Base-by-base conservation (phyloP, 2,329 filamentous ascomycete genomes). In the Botrytis sinoallii region DNA sequence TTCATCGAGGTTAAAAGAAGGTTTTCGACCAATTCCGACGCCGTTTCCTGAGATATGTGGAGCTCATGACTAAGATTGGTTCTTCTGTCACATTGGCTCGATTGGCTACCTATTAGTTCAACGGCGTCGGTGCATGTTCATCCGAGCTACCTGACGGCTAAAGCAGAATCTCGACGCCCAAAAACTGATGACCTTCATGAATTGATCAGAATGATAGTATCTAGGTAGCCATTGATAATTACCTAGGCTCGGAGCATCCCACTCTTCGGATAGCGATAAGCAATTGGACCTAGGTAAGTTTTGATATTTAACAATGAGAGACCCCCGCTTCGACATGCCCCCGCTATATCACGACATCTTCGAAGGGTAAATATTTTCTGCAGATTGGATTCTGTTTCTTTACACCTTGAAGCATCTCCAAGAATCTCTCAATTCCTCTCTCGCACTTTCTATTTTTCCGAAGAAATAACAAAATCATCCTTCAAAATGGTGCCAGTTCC, bases 401-500 rank as follows among this genome's bases (percentile, higher is more conserved):
- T 20, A 20, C 40, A 48, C 22, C 4, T 38, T 44, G 29, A 63
- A 65, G 35, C n/a, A 25, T 42, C 35, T 44, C 12, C n/a, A 40
- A 40, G 35, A 22, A 44, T 60, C n/a, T 59, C 32, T 60, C 29
- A 57, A 16, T 46, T n/a, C 10, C 12, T n/a, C 61, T 48, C 48
- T 46, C 42, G 40, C 32, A 29, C 4, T 48, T 61, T 60, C 52
- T n/a, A 25, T 68, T 60, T 35, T 20, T 48, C 60, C 57, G 20
- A 29, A 48, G 20, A 46, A 40, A 64, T 64, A 55, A 52, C 35
- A 55, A 60, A 22, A 38, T 38, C 48, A 5, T 40, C 32, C 29
- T n/a, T 35, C 68, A 83, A 84, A 38, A 80, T 79, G 78, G 74
- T 79, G 64, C 74, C 75, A 70, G 66, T 68, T 32, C 84, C 85